A percentile compares a stretch with the other conserved stretches of the same genome.
These are phyloP conservation scores for Albugo candida DNA, from an alignment of 352 stramenopile species.

Conservation along the genomic window DNA sequence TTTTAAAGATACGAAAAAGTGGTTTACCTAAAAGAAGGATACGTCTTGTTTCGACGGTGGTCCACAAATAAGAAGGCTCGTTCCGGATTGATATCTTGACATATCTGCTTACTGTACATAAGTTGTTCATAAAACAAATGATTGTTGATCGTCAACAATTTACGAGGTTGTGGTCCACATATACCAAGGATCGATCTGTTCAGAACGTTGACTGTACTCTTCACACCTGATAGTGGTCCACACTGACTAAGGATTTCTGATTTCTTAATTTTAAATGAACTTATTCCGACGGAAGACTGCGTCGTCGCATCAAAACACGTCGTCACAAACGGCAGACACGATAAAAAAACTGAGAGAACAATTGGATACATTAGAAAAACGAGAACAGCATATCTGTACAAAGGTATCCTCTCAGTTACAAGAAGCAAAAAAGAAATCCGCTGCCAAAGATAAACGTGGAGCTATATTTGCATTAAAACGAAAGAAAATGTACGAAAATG, in stretches of 20 bases:
- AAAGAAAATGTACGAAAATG: slow-evolving; percentile 97
- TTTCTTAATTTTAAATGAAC: too few relatives aligned
- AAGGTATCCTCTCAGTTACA: slow-evolving; percentile 87
- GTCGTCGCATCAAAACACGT: slow-evolving; percentile 23
- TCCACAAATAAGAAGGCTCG: too few relatives aligned
- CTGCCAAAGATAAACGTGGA: slow-evolving; percentile 92
- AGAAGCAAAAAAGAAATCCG: slow-evolving; percentile 93
- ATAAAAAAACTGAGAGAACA: slow-evolving; percentile 83
- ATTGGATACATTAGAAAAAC: slow-evolving; percentile 82
- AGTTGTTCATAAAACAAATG: too few relatives aligned
- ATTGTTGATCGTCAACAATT: too few relatives aligned
- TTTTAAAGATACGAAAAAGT: too few relatives aligned
- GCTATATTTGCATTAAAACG: slow-evolving; percentile 95
- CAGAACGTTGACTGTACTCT: background rate
- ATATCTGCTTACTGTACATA: too few relatives aligned
- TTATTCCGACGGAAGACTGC: slow-evolving; percentile 69
- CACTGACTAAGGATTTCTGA: too few relatives aligned
- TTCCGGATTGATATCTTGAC: too few relatives aligned
- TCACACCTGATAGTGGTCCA: too few relatives aligned
- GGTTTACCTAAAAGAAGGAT: too few relatives aligned
- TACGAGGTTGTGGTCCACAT: too few relatives aligned
- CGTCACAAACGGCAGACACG: slow-evolving; percentile 62
- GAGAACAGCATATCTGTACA: slow-evolving; percentile 92
- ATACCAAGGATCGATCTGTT: background rate
- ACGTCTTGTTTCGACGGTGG: too few relatives aligned